phyloP scores from a whole-genome alignment of 768 basidiomycete genomes.

The Mycena floridula region DNA sequence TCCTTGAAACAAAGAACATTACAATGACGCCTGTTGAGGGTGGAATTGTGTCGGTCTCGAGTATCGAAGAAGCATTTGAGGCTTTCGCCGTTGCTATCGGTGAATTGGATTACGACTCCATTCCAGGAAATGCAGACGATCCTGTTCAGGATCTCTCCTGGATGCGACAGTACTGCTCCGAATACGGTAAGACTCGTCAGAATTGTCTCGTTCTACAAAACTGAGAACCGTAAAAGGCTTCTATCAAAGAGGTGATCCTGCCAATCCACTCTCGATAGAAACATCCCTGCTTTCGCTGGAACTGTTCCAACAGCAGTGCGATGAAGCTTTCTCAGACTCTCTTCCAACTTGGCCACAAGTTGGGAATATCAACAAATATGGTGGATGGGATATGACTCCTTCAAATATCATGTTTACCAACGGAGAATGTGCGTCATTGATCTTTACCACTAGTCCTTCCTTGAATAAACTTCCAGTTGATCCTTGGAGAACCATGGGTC shows the following conservation, averaged over 20 bases:
- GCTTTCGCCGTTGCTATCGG: slow-evolving; percentile 36
- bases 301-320: slow-evolving; percentile 39
- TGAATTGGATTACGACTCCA: slow-evolving; percentile 40
- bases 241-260: slow-evolving; percentile 41
- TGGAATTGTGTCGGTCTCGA: slow-evolving; percentile 28
- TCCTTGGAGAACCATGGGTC: slow-evolving; percentile 46
- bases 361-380: slow-evolving; percentile 40
- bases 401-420: slow-evolving; percentile 43
- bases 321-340: slow-evolving; percentile 29
- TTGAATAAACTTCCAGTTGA: slow-evolving; percentile 27
- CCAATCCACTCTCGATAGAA: slow-evolving; percentile 40
- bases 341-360: slow-evolving; percentile 36
- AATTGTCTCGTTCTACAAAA: background rate
- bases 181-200: slow-evolving; percentile 30
- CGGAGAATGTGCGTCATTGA: slow-evolving; percentile 36
- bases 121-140: slow-evolving; percentile 33
- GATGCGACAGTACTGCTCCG: slow-evolving; percentile 51
- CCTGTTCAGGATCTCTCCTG: slow-evolving; percentile 38
- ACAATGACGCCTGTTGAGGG: slow-evolving; percentile 29
- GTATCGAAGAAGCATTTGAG: slow-evolving; percentile 28
- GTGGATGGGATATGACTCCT: slow-evolving; percentile 46
- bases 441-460: background rate
- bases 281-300: slow-evolving; percentile 39
- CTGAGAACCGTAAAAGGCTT: slow-evolving; percentile 22
- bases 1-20: slow-evolving; percentile 38